Conservation (phyloP, 169 alveolate species). For the Plasmodium vivax region DNA sequence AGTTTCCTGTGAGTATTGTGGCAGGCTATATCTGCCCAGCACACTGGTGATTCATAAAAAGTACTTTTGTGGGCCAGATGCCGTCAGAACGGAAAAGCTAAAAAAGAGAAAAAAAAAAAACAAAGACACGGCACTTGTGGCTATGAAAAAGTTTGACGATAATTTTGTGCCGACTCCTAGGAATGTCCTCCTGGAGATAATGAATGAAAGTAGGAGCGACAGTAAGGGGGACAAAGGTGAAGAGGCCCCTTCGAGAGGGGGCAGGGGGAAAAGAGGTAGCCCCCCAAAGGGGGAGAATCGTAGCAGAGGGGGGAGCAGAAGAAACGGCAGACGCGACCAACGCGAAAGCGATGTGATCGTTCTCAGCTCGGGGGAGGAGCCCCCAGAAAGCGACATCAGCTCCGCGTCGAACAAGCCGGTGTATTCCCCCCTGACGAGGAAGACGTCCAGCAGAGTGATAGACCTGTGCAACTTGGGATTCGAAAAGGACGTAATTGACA, state of each 20-base stretch:
- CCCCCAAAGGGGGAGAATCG: neutral
- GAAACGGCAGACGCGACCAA: neutral
- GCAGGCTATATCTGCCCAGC: conserved; percentile 86
- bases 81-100: conserved; percentile 90
- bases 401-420: conserved; percentile 15
- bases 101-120: conserved; percentile 84
- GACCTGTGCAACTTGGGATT: conserved; percentile 66
- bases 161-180: conserved; percentile 78
- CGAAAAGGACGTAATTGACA: conserved; percentile 55
- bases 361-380: neutral
- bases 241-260: neutral
- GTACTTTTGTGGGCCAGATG: conserved; percentile 93
- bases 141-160: conserved; percentile 66
- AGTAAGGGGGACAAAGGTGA: conserved; percentile 3
- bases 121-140: conserved; percentile 72
- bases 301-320: neutral
- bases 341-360: neutral
- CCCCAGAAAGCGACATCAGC: neutral
- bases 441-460: conserved; percentile 63
- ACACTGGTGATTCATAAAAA: conserved; percentile 87
- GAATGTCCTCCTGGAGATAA: conserved; percentile 75
- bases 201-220: conserved; percentile 74
- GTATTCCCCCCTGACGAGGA: conserved; percentile 54
- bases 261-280: neutral
- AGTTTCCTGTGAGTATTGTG: conserved; percentile 88